Evolutionary conservation across 805 yeast species (phyloP), one percentile per base, ranked within the genome.

Genomic region (Teunomyces barrocoloradensis): DNA sequence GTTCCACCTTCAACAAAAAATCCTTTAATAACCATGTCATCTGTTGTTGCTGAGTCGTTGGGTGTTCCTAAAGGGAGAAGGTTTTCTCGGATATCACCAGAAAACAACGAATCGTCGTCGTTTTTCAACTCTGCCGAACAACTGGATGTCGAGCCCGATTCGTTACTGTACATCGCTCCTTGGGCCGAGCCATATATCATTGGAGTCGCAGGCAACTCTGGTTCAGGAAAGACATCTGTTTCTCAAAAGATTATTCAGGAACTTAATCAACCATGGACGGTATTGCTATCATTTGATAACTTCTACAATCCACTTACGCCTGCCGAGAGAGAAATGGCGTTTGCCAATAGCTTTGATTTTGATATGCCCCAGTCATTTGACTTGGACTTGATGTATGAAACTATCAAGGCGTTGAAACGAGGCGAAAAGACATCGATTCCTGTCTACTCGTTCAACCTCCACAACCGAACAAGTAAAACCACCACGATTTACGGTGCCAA

Each of bases 221-320:
- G 98, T 1, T 88, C 96, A 0, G 99, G 99, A 1, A 92, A 92
- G 62, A 92, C 98, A 0, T 85, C 96, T 30, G 89, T 94, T 15
- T 94, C 97, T 0, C 83, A 89, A 33, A 79, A 80, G 53, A 85
- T 94, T 56, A 87, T 91, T 44, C 80, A 85, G 46, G 82, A 84
- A 51, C 68, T 80, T 50, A 84, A 89, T 66, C 89, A 89, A 46
- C 98, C 98, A 0, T 91, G 98, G 97, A 89, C 97, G 0, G 92
- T 94, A 10, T 72, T 94, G 47, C 61, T 92, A 17, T 87, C 97
- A 1, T 75, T 90, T 69, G 99, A 94, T 63, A 92, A 92, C 66
- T 94, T 92, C 63, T 94, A 94, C 69, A 81, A 78, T 42, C 94
- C 94, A 0, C 72, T 94, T 54, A 75, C 73, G 1, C 68, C 64